Conservation (phyloP, 495 filamentous ascomycete species). For the Lophiotrema nucula region DNA sequence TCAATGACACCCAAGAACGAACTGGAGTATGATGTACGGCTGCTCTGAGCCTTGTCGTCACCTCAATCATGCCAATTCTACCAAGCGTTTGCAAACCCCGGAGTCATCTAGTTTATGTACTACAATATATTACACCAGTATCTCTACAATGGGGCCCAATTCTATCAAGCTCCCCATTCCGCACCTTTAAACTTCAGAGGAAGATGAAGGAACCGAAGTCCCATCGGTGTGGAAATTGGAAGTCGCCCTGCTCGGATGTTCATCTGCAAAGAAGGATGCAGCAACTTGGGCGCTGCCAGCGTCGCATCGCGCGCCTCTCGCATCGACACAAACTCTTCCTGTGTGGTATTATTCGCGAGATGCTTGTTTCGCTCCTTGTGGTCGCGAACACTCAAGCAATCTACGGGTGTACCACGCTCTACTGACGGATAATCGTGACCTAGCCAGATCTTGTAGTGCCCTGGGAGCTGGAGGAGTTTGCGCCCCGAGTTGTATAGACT, state of each 20-base stretch:
- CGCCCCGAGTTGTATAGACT: slow-evolving; percentile 48
- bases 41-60: too few species aligned
- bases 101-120: too few species aligned
- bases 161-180: slow-evolving; percentile 12
- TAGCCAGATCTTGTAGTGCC: slow-evolving; percentile 43
- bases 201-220: slow-evolving; percentile 46
- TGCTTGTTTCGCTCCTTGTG: slow-evolving; percentile 56
- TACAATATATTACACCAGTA: too few species aligned
- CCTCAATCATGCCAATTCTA: too few species aligned
- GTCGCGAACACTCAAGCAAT: slow-evolving; percentile 52
- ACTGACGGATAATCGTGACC: slow-evolving; percentile 50
- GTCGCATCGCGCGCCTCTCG: slow-evolving; percentile 49
- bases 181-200: slow-evolving; percentile 43
- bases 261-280: slow-evolving; percentile 58
- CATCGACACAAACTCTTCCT: slow-evolving; percentile 51
- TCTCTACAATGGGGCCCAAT: too few species aligned
- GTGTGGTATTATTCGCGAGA: slow-evolving; percentile 42
- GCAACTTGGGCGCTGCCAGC: slow-evolving; percentile 51
- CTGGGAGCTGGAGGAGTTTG: slow-evolving; percentile 49
- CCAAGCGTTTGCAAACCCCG: too few species aligned
- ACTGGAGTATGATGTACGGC: too few species aligned
- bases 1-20: too few species aligned
- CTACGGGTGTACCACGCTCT: slow-evolving; percentile 33
- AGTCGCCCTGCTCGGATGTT: slow-evolving; percentile 58
- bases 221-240: slow-evolving; percentile 37